Conservation (phyloP, 1,284 basidiomycete species). For the Ceratobasidium theobromae region DNA sequence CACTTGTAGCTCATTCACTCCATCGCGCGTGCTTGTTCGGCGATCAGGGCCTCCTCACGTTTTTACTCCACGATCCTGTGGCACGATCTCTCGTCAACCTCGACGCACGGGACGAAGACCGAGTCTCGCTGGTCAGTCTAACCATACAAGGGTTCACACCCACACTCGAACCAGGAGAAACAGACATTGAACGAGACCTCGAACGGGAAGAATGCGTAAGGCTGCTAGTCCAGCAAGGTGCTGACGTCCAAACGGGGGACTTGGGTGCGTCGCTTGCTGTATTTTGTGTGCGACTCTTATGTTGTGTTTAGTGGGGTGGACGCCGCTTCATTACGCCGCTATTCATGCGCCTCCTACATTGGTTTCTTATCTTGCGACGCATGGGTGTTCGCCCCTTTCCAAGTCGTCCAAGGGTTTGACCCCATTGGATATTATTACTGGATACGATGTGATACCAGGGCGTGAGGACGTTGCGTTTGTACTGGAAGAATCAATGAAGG, state of each 20-base stretch:
- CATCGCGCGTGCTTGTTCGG: constrained; percentile 72
- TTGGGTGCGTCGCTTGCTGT: constrained; percentile 51
- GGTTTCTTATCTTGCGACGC: constrained; percentile 88
- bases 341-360: constrained; percentile 87
- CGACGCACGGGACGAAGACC: constrained; percentile 75
- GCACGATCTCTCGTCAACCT: constrained; percentile 70
- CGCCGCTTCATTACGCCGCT: constrained; percentile 91
- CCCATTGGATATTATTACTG: constrained; percentile 82
- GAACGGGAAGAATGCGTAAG: constrained; percentile 88
- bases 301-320: constrained; percentile 78
- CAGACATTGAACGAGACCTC: constrained; percentile 72
- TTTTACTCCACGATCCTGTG: constrained; percentile 67
- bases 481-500: constrained; percentile 78
- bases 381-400: constrained; percentile 80
- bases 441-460: constrained; percentile 73
- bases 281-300: background rate
- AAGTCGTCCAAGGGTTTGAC: constrained; percentile 75
- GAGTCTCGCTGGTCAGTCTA: constrained; percentile 73
- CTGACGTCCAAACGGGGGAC: constrained; percentile 65
- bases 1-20: constrained; percentile 69
- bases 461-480: constrained; percentile 77
- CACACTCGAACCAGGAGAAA: constrained; percentile 49
- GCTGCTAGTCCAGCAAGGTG: constrained; percentile 75
- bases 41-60: constrained; percentile 68
- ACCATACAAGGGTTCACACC: constrained; percentile 72